A percentile compares a stretch with the other conserved stretches of the same genome.
phyloP scores from a whole-genome alignment of 352 stramenopile genomes.

The Pythium aphanidermatum region DNA sequence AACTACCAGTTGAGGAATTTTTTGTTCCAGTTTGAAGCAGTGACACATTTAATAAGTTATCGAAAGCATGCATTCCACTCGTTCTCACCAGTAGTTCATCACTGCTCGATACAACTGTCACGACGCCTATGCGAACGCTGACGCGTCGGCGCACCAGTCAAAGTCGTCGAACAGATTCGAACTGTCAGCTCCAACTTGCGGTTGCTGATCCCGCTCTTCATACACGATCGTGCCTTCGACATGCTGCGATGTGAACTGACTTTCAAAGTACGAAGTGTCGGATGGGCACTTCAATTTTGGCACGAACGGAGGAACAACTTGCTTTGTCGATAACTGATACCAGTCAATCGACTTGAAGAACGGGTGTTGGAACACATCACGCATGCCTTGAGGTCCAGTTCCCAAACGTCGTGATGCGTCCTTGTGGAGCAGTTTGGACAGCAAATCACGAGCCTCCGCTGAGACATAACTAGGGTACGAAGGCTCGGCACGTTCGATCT shows the following conservation, averaged over 20 bases:
- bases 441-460: slow-evolving; percentile 41
- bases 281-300: slow-evolving; percentile 35
- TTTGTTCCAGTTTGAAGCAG: slow-evolving; percentile 44
- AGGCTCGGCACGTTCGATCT: slow-evolving; percentile 92
- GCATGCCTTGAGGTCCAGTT: slow-evolving; percentile 48
- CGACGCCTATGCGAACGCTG: slow-evolving; percentile 26
- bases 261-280: slow-evolving; percentile 74
- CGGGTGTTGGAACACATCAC: slow-evolving; percentile 65
- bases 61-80: neutral
- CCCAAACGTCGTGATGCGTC: slow-evolving; percentile 51
- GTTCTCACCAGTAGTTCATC: too few species aligned
- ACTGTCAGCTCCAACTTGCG: slow-evolving; percentile 8
- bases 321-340: slow-evolving; percentile 69
- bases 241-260: slow-evolving; percentile 65
- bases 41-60: slow-evolving; percentile 18
- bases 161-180: slow-evolving; percentile 59
- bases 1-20: slow-evolving; percentile 52
- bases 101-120: too few species aligned
- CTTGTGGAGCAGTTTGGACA: slow-evolving; percentile 60
- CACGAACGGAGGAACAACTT: slow-evolving; percentile 55
- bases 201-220: slow-evolving; percentile 33
- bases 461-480: slow-evolving; percentile 91
- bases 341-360: slow-evolving; percentile 75
- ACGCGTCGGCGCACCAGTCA: slow-evolving; percentile 61
- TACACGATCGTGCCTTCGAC: slow-evolving; percentile 57